Conservation (phyloP, 2,329 filamentous ascomycete genomes). For the Anisogramma anomala region DNA sequence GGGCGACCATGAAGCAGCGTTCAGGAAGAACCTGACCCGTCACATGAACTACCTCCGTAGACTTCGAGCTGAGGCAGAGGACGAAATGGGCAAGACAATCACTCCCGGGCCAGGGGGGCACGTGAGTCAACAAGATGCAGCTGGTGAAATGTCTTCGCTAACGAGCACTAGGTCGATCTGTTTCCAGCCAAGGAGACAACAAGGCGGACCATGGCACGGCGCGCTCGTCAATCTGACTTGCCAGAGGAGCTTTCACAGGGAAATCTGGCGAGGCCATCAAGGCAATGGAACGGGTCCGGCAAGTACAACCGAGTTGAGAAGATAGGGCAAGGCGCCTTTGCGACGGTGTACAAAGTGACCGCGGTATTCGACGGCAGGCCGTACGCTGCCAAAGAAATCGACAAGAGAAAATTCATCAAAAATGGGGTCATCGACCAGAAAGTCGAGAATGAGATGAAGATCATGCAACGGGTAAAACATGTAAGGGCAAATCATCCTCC, state of each 20-base stretch:
- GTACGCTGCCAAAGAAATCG: slow-evolving; percentile 87
- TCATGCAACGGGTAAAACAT: slow-evolving; percentile 79
- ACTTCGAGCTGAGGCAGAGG: slow-evolving; percentile 17
- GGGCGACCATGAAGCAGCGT: slow-evolving; percentile 51
- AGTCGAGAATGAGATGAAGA: slow-evolving; percentile 92
- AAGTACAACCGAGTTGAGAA: slow-evolving; percentile 73
- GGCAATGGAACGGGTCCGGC: slow-evolving; percentile 70
- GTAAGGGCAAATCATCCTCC: slow-evolving; percentile 37
- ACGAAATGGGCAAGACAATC: slow-evolving; percentile 31
- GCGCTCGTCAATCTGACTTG: slow-evolving; percentile 1
- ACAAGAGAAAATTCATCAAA: slow-evolving; percentile 87
- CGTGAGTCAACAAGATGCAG: slow-evolving; percentile 22
- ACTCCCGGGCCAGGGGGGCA: slow-evolving; percentile 37
- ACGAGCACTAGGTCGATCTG: slow-evolving; percentile 19
- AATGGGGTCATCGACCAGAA: slow-evolving; percentile 82
- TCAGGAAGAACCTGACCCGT: slow-evolving; percentile 54
- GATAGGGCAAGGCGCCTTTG: slow-evolving; percentile 91
- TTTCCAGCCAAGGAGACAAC: slow-evolving; percentile 17
- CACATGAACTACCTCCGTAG: slow-evolving; percentile 42
- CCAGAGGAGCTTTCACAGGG: slow-evolving; percentile 22
- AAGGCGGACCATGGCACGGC: neutral
- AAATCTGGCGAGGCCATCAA: slow-evolving; percentile 30
- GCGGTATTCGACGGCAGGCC: slow-evolving; percentile 72
- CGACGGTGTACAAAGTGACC: slow-evolving; percentile 82
- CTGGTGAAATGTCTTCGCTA: neutral